Evolutionary conservation across 495 filamentous ascomycete genomes (phyloP), one percentile per base, ranked within the genome.

Genomic region (Xylaria grammica): DNA sequence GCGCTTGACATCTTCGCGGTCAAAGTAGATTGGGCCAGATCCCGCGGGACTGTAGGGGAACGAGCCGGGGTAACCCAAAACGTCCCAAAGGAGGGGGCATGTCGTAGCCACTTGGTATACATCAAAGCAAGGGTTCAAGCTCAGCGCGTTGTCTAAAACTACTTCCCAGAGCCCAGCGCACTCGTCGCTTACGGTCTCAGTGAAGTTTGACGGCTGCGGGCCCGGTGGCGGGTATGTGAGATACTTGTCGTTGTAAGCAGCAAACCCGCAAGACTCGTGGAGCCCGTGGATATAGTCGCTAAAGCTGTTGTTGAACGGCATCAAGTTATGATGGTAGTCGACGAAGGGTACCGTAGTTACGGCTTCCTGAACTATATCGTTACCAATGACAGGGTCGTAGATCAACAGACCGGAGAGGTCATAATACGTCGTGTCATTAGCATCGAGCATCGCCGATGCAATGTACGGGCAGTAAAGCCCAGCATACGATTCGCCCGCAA

Each of bases 381-480:
- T 81, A 40, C 85, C 86, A 40, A 89, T 86, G 0, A 85, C 84
- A 0, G 91, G 91, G 67, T 92, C 90, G 72, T 91, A 90, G 65
- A 93, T 85, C 72, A 90, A 78, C 57, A 91, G 85, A 1, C 86
- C 87, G 27, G 85, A 80, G 2, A 93, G 74, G 69, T 93, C 83
- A 71, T 87, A 93, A 71, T 92, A 89, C 4, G 72, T 74, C 0
- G 77, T 86, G 71, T 96, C 83, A 26, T 92, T 86, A 44, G 75
- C 77, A 64, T 91, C 85, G 58, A 94, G 77, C 86, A 95, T 92
- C 0, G 87, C 90, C 56, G 88, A 84, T 0, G 91, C 87, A 59
- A 95, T 89, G 71, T 94, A 96, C 0, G 92, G 90, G 22, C 91
- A 87, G 67, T 94, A 96, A 65, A 83, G 83, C 11, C 92, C 92